These are phyloP conservation scores for Truncatella angustata DNA, from an alignment of 2,329 filamentous ascomycete genomes.

Conservation along the genomic window DNA sequence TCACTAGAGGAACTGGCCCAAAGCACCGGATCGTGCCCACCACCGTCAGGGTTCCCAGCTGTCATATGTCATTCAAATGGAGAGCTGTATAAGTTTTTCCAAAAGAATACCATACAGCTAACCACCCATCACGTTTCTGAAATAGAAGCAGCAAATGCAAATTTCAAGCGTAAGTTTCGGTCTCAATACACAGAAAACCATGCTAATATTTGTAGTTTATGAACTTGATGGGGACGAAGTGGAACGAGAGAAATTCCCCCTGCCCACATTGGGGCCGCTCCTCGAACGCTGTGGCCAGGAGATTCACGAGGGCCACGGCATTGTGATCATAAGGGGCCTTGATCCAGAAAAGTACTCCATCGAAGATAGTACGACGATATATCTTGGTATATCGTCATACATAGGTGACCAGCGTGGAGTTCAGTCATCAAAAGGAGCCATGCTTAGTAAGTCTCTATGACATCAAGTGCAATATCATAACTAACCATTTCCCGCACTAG, in stretches of 20 bases:
- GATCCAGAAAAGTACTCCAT: constrained; percentile 43
- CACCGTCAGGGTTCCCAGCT: not conserved
- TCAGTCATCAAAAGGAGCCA: constrained; percentile 46
- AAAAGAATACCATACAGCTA: not conserved
- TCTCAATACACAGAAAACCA: not conserved
- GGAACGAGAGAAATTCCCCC: constrained; percentile 35
- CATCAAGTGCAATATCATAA: not conserved
- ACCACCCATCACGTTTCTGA: constrained; percentile 16
- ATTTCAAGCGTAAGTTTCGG: not conserved
- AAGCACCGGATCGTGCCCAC: not conserved
- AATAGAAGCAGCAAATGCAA: not conserved
- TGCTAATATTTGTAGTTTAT: constrained; percentile 19
- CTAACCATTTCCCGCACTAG: constrained; percentile 25
- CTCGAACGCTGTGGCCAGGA: constrained; percentile 33
- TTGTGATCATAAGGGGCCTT: constrained; percentile 55
- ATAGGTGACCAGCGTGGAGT: constrained; percentile 52
- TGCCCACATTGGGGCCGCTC: constrained; percentile 33
- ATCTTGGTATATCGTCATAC: constrained; percentile 55
- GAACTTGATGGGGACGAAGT: constrained; percentile 37
- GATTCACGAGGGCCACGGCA: constrained; percentile 44
- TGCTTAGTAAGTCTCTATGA: constrained; percentile 38
- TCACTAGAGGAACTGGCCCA: not conserved
- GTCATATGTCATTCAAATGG: constrained; percentile 4
- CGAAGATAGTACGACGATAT: constrained; percentile 55
- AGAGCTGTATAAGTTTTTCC: not conserved